Evolutionary conservation across 495 filamentous ascomycete genomes (phyloP), one percentile per base, ranked within the genome.

Genomic region (Schizothecium vesticola): DNA sequence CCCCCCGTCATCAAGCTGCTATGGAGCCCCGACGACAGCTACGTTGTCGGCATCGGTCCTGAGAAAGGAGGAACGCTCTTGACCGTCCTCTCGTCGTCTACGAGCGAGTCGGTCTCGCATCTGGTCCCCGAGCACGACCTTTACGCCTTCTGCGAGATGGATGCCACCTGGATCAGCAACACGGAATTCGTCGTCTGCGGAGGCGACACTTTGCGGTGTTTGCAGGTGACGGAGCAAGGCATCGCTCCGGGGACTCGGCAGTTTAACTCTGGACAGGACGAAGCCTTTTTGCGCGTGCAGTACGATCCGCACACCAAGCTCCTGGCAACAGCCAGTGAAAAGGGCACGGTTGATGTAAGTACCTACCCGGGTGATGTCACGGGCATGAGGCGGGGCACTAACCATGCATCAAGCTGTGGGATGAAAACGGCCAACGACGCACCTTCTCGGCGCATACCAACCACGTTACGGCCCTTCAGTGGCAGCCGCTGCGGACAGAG

Each of bases 151-250:
- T 59, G 23, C 56, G 75, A 78, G 23, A 73, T 84, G 6, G 88
- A 90, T 73, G 86, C 83, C n/a, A 79, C 82, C 12, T 91, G 89
- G 89, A 85, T 81, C 31, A 83, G 79, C 62, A 81, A 86, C 19
- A 77, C 81, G 13, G 83, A 87, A 56, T 88, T 91, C 61, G 71
- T 88, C 22, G 66, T 89, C 21, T 88, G 87, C 69, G 89, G 89
- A 16, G 83, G 83, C 25, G 80, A 85, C 43, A 61, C 83, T 24
- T 77, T 89, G 22, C 75, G 79, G 23, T 69, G 75, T 1, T 75
- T 86, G 28, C 75, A 70, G 19, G 80, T 76, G 66, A 72, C 71
- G 3, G 77, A 80, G 28, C 69, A 75, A 10, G 74, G 72, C 12
- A 85, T 86, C 24, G 74, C 73, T 21, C 73, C 68, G 12, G 68